Evolutionary conservation across 1,139 yeast species (phyloP), one percentile per base, ranked within the genome.

Genomic region (Yamadazyma diddensiae): DNA sequence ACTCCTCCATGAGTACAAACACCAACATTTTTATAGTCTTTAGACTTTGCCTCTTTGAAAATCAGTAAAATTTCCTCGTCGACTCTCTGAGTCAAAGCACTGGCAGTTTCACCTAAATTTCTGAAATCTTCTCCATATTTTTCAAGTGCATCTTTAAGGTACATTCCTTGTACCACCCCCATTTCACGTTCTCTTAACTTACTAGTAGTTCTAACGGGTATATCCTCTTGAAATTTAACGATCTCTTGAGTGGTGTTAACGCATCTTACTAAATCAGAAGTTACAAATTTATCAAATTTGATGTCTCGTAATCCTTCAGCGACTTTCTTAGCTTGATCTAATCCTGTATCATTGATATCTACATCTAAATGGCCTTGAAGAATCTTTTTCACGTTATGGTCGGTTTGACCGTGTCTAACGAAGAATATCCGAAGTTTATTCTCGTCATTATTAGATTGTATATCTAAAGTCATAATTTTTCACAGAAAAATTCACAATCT

Each of bases 1-100:
- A 86, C 86, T 5, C 96, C 95, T 13, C 97, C 97, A 52, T 88
- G 97, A 9, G 92, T 79, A 36, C 92, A 79, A 16, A 87, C 41
- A 17, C 80, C 63, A 1, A 83, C 70, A 39, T 82, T 82, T 28
- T 57, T 53, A 39, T 63, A 54, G 13, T 55, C 55, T 3, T 59
- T 49, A 1, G 47, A 49, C 2, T 48, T 41, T 7, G 76, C 62
- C 11, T 58, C 57, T 6, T 59, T 59, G 3, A 79, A 50, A 0
- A 79, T 53, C 3, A 41, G 36, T 14, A 66, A 59, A 67, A 84
- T 70, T 28, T 74, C 78, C 2, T 48, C 36, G 8, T 61, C 60
- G 6, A 87, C 62, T 28, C 96, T 65, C 1, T 41, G 51, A 15
- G 69, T 49, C 35, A 87, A 70, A 13, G 56, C 68, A 0, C 53